phyloP scores from a whole-genome alignment of 345 rosid species.

The Gossypium mustelinum region DNA sequence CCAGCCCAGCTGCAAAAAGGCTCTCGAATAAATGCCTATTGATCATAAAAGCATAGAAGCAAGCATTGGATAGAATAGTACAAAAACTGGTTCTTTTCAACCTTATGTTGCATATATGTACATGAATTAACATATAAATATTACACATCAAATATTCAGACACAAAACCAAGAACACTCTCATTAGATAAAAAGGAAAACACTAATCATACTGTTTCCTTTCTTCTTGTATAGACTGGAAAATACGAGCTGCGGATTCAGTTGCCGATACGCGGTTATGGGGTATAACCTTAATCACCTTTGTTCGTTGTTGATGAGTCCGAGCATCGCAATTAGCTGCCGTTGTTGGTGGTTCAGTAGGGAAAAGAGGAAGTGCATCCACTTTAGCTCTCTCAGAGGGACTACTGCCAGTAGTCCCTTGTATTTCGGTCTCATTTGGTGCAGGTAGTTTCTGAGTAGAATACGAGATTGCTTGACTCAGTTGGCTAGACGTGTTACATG shows the following conservation, averaged over 20 bases:
- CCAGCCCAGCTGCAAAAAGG: neutral
- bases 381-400: constrained; percentile 42
- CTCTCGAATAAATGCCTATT: neutral
- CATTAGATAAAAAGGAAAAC: neutral
- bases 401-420: constrained; percentile 64
- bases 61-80: neutral
- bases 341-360: constrained; percentile 38
- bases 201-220: constrained; percentile 43
- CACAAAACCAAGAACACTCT: neutral
- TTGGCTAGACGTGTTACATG: constrained; percentile 42
- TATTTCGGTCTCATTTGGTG: constrained; percentile 50
- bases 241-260: constrained; percentile 59
- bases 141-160: neutral
- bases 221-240: constrained; percentile 62
- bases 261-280: constrained; percentile 48
- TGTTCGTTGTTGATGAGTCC: constrained; percentile 25
- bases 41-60: neutral
- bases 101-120: neutral
- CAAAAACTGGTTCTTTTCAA: neutral
- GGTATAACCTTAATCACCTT: constrained; percentile 62
- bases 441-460: constrained; percentile 34
- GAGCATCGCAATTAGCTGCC: constrained; percentile 22
- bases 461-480: constrained; percentile 39
- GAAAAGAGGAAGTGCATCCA: constrained; percentile 57
- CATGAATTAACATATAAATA: neutral